Base-by-base conservation (phyloP, 306 rosid species). In the Vicia sativa region DNA sequence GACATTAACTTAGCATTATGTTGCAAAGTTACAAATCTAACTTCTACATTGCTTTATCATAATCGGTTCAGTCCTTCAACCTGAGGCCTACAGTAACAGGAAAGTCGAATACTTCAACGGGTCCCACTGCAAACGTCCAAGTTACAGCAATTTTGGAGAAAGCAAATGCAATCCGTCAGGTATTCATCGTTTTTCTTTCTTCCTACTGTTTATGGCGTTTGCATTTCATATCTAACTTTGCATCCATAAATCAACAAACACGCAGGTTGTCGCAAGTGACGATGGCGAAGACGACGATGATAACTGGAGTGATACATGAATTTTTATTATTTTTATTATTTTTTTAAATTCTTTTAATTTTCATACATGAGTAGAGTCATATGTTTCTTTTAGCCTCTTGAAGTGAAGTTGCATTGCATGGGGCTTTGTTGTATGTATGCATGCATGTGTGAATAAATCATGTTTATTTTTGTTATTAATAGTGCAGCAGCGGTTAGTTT, bases 151-250 rank as follows among this genome's bases (percentile, higher is more conserved):
- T 93, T 74, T 74, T 93, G 84, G 90, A 90, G 92, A 93, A 90
- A 84, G 99, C 99, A 70, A 88, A 78, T 37, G 96, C 99, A 50
- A 93, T 93, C 59, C 96, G 97, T 75, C 99, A 86, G 96, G 99
- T 93, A 82, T 67, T 26, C n/a, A 4, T 37, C 44, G 11, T n/a
- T 38, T 45, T 44, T 61, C 21, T 34, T 11, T 38, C 11, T 62
- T 29, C 62, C 25, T 35, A 3, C 38, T 31, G 9, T 18, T 19
- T 41, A 45, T 7, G 4, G 9, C 44, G 59, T 52, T 10, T 71
- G 39, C 44, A 41, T 31, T 54, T 75, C 5, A 21, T 45, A 71
- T 55, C 67, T 41, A 28, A 67, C 75, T 52, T 35, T 5, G 28
- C 8, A 44, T 44, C 57, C 59, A 71, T 74, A 15, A 64, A 64